Evolutionary conservation across 208 protist genomes (phyloP), one percentile per base, ranked within the genome.

Genomic region (Vickermania ingenoplastis): DNA sequence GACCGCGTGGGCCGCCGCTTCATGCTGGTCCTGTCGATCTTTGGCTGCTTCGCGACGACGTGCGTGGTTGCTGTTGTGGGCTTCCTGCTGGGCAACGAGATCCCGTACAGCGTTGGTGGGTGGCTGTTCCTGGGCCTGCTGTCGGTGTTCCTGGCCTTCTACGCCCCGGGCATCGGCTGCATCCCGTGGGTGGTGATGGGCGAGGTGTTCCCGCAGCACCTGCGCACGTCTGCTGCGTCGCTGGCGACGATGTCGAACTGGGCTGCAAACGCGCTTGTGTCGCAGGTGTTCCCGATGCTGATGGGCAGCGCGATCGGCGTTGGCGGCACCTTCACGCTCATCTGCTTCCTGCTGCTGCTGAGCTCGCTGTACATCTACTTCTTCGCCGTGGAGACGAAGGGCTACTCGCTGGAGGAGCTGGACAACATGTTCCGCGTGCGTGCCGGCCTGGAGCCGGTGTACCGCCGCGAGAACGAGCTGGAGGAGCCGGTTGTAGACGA

Each of bases 231-330:
- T 13, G 85, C 81, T 22, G 71, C 82, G 21, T 89, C 86, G 3
- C 67, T 93, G n/a, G 88, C 86, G 14, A 91, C 89, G 13, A 94
- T 91, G 83, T 71, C 83, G 52, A 97, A 97, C 77, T 97, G 91
- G 91, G 78, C 64, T 3, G 70, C 83, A 24, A 95, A 94, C 71
- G 81, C 71, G 24, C 51, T 92, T 31, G 83, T 97, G 17, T 94
- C 89, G 21, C 84, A 90, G 64, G 75, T 83, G 31, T 97, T 95
- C 66, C 89, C 88, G 3, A 61, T 87, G 11, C 59, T 94, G n/a
- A 67, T 94, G 68, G 91, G 86, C 26, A 88, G 86, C 26, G 71
- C 79, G 41, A 91, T 91, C 63, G 84, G 83, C 41, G 75, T 88
- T 17, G 86, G 83, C 48, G 77, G 83, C 55, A 88, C 91, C 2